Evolutionary conservation across 805 yeast genomes (phyloP), one percentile per base, ranked within the genome.

Genomic region (Yarrowia phangngaensis): DNA sequence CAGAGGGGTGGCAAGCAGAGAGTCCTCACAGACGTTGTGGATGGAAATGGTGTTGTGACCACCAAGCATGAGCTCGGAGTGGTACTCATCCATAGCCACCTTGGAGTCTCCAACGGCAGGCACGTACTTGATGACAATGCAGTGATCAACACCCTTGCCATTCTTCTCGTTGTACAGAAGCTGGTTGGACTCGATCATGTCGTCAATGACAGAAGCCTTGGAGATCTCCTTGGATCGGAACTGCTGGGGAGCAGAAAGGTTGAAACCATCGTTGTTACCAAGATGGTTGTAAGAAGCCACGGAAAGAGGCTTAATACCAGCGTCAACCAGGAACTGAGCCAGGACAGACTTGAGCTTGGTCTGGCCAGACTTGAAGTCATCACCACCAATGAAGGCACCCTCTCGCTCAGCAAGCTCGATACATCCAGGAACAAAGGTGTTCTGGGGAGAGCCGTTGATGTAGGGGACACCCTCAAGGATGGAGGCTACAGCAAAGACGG

Each of bases 51-150:
- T 83, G 72, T 89, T 90, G 71, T 89, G 96, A 34, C 97, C 97
- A 54, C 97, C 97, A 60, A 89, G 76, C 97, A 89, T 90, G 64
- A 89, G 79, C 69, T 89, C 97, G 51, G 94, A 83, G 72, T 90
- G 87, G 71, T 89, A 89, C 71, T 90, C 97, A 68, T 89, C 97
- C 97, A 89, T 90, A 47, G 97, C 97, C 55, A 89, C 95, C 73
- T 89, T 89, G 56, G 92, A 81, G 68, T 89, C 97, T 28, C 95
- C 95, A 40, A 89, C 97, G 7, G 97, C 96, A 51, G 85, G 84
- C 64, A 90, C 70, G 67, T 89, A 88, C 71, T 89, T 89, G 73
- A 89, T 89, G 53, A 89, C 97, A 65, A 89, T 89, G 70, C 95
- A 84, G 68, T 89, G 97, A 62, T 89, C 97, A 54, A 90, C 83